Conservation (phyloP, 768 basidiomycete genomes). For the Boletus vermiculosoides region DNA sequence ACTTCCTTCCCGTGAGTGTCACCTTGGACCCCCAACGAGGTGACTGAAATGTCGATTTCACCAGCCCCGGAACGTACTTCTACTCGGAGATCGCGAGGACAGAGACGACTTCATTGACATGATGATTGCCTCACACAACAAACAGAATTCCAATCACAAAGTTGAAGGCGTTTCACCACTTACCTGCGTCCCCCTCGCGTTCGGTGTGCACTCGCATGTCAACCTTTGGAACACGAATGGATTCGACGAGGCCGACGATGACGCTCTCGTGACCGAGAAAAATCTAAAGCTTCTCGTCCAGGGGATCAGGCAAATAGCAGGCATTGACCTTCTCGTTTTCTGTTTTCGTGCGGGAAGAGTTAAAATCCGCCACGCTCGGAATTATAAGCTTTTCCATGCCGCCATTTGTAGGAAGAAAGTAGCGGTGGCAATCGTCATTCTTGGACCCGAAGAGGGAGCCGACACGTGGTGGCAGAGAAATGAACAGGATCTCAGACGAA, state of each 20-base stretch:
- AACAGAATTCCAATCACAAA: not conserved
- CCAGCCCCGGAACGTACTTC: slow-evolving; percentile 22
- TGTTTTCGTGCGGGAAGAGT: slow-evolving; percentile 29
- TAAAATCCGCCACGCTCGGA: slow-evolving; percentile 18
- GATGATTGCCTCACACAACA: not conserved
- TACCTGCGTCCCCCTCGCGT: not conserved
- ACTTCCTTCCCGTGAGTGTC: slow-evolving; percentile 15
- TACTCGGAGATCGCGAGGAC: slow-evolving; percentile 18
- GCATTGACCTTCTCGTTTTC: slow-evolving; percentile 27
- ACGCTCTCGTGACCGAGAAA: slow-evolving; percentile 11
- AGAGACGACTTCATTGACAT: slow-evolving; percentile 14
- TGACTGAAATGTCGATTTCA: not conserved
- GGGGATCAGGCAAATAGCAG: slow-evolving; percentile 10
- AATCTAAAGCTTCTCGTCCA: slow-evolving; percentile 17
- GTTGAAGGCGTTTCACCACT: not conserved
- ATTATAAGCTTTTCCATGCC: slow-evolving; percentile 32
- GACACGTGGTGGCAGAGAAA: slow-evolving; percentile 32
- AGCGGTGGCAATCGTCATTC: slow-evolving; percentile 29
- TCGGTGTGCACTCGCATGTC: slow-evolving; percentile 13
- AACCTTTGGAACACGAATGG: slow-evolving; percentile 17
- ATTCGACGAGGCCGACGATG: slow-evolving; percentile 15
- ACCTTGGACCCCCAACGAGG: not conserved
- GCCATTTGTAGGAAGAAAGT: slow-evolving; percentile 34
- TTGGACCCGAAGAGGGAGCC: slow-evolving; percentile 31
- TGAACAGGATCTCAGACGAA: slow-evolving; percentile 12